Conservation (phyloP, 1,284 basidiomycete species). For the Cryptococcus amylolentus region DNA sequence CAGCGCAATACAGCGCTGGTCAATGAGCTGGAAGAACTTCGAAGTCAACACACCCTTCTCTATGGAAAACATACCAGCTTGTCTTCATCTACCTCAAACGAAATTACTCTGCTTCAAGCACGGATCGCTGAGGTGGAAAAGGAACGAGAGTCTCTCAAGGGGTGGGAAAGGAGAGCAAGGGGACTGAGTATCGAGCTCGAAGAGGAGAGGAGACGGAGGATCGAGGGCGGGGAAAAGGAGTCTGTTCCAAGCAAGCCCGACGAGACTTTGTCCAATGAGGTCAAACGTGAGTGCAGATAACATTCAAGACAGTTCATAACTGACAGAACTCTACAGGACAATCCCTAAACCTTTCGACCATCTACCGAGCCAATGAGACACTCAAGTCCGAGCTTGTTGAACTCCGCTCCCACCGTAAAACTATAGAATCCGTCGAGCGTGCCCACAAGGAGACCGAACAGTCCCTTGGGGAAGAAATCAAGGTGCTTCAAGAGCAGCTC, state of each 20-base stretch:
- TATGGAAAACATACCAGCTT: slow-evolving; percentile 14
- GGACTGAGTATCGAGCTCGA: slow-evolving; percentile 43
- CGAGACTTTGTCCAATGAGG: slow-evolving; percentile 26
- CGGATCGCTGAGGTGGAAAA: slow-evolving; percentile 32
- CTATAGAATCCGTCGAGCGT: slow-evolving; percentile 33
- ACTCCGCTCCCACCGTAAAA: slow-evolving; percentile 40
- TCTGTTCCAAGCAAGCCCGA: slow-evolving; percentile 11
- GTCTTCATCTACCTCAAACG: slow-evolving; percentile 11
- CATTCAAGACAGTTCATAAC: background rate
- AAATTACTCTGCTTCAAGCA: slow-evolving; percentile 23
- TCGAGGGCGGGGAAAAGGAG: slow-evolving; percentile 21
- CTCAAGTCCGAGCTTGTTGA: slow-evolving; percentile 39
- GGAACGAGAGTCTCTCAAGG: slow-evolving; percentile 26
- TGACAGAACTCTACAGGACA: slow-evolving; percentile 27
- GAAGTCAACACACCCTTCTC: slow-evolving; percentile 21
- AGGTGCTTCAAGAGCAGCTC: slow-evolving; percentile 36
- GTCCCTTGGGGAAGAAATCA: slow-evolving; percentile 33
- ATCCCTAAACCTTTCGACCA: slow-evolving; percentile 30
- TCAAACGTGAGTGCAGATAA: slow-evolving; percentile 31
- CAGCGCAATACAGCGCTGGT: slow-evolving; percentile 4
- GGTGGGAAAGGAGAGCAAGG: slow-evolving; percentile 36
- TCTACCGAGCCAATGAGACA: slow-evolving; percentile 30
- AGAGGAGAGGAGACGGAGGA: slow-evolving; percentile 26
- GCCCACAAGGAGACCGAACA: slow-evolving; percentile 31
- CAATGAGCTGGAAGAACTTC: slow-evolving; percentile 14